Evolutionary conservation across 1,139 yeast genomes (phyloP).

Genomic region (Protomyces gravidus): DNA sequence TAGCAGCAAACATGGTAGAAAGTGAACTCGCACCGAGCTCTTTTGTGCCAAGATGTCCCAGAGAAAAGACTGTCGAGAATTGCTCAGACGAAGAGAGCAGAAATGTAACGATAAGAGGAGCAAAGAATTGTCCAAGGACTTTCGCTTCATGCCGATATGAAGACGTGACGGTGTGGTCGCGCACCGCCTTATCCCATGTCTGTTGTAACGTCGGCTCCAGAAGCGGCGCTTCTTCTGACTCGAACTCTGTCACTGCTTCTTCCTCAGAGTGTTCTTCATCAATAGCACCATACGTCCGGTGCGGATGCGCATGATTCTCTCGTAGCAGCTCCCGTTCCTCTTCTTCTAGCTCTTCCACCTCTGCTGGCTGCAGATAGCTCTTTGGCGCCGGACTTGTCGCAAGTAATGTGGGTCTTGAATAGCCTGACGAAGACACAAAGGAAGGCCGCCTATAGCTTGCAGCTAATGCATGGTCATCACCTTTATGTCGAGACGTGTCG

Average conservation of each 20-base stretch:
- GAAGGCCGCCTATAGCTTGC: conserved; percentile 17
- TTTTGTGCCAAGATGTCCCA: conserved; percentile 72
- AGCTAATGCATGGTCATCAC: conserved; percentile 2
- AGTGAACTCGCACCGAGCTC: conserved; percentile 77
- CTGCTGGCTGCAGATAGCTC: conserved; percentile 10
- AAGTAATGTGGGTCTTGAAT: conserved; percentile 11
- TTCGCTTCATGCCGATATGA: conserved; percentile 44
- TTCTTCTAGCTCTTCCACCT: conserved; percentile 26
- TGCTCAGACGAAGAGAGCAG: conserved; percentile 76
- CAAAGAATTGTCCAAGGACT: conserved; percentile 46
- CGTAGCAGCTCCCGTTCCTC: conserved; percentile 22
- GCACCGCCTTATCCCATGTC: conserved; percentile 13
- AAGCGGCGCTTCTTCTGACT: background rate
- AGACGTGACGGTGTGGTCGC: conserved; percentile 8
- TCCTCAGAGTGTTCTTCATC: background rate
- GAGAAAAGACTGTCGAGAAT: conserved; percentile 77
- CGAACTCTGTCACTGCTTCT: background rate
- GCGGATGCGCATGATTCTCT: background rate
- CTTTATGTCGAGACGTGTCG: background rate
- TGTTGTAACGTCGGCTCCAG: background rate
- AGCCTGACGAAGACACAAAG: conserved; percentile 15
- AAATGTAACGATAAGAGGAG: conserved; percentile 69
- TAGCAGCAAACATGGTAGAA: conserved; percentile 83
- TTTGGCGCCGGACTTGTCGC: conserved; percentile 10
- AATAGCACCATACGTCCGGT: background rate